Evolutionary conservation across 2,329 filamentous ascomycete species (phyloP), one percentile per base, ranked within the genome.

Genomic region (Nemania diffusa): DNA sequence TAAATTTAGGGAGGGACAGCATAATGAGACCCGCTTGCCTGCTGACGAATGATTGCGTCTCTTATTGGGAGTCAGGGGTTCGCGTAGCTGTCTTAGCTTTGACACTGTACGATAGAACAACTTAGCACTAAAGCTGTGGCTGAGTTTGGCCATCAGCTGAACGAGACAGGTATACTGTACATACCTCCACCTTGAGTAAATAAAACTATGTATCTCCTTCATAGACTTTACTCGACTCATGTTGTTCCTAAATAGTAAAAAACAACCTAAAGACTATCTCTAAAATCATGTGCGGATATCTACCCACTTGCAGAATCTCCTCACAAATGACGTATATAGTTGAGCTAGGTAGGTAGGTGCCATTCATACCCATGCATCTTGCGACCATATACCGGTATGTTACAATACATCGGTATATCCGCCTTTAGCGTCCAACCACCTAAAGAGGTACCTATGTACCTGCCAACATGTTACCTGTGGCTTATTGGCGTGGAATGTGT

Each of bases 41-140:
- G 42, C 60, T 52, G 44, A 61, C 48, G 53, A 60, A 60, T 67
- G 61, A 61, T 55, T 53, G 59, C 48, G 40, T 29, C 40, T 42
- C 48, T 57, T 48, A 3, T 24, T 59, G 17, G 20, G 11, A 3
- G n/a, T 20, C 22, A 26, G 48, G 53, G 55, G 15, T 24, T 6
- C 40, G 20, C 27, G 24, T 29, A 9, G 37, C 13, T 37, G 27
- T 50, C 40, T 27, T 58, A 42, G 17, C 15, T 53, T 24, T 37
- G 48, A 57, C 27, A 46, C 11, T 7, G 27, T 60, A 55, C 62
- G 6, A 22, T 37, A 37, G 20, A 17, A 59, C 24, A 48, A 20
- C 1, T 5, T 46, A 50, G 22, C 24, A 52, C 9, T 55, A 40
- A 29, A 22, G 57, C 57, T 57, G 57, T 62, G 62, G 57, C 61